Evolutionary conservation across 1,284 basidiomycete genomes (phyloP).

Genomic region (Moesziomyces sp.): DNA sequence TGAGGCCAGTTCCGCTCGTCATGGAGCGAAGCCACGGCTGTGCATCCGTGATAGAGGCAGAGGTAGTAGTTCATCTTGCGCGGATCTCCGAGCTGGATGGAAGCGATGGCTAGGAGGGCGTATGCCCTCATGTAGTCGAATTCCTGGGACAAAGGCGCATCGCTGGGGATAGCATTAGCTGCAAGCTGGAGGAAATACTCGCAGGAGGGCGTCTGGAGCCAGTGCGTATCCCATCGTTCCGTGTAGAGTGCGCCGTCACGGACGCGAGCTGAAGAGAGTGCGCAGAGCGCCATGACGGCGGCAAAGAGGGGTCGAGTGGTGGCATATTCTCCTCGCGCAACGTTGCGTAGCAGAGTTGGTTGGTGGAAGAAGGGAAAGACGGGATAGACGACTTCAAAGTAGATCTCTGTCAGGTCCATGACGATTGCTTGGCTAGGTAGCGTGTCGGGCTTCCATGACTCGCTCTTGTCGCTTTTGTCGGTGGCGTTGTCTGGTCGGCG

Average conservation of each 20-base stretch:
- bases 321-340: not conserved
- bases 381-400: not conserved
- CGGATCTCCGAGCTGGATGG: not conserved
- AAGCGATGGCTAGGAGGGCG: not conserved
- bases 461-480: not conserved
- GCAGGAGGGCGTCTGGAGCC: not conserved
- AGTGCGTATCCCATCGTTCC: not conserved
- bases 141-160: not conserved
- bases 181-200: not conserved
- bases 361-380: constrained; percentile 1
- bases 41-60: not conserved
- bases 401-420: not conserved
- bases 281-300: not conserved
- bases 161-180: not conserved
- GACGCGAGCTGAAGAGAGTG: not conserved
- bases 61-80: constrained; percentile 1
- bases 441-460: not conserved
- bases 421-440: not conserved
- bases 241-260: not conserved
- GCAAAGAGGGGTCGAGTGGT: not conserved
- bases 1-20: not conserved
- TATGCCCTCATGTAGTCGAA: not conserved
- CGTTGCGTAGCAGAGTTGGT: not conserved
- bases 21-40: not conserved
- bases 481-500: not conserved